Percentiles rank a stretch among this genome's conserved stretches.
Evolutionary conservation across 2,329 filamentous ascomycete species (phyloP).

Genomic region (Pyrenophora seminiperda): DNA sequence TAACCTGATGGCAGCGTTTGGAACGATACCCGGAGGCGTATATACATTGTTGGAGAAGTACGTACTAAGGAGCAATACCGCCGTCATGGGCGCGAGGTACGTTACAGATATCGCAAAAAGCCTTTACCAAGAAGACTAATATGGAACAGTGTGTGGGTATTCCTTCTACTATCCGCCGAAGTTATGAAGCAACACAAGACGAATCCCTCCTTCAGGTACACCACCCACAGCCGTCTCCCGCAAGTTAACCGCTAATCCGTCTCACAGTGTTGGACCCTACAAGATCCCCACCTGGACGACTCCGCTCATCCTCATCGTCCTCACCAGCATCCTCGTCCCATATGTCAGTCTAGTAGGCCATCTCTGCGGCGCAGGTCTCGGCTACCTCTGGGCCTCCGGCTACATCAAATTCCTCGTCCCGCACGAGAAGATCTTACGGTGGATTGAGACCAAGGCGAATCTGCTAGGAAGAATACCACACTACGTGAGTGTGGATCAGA

Average conservation of each 20-base stretch:
- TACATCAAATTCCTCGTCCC: constrained; percentile 89
- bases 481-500: constrained; percentile 93
- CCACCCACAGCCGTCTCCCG: constrained; percentile 42
- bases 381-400: constrained; percentile 86
- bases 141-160: constrained; percentile 80
- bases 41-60: constrained; percentile 81
- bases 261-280: constrained; percentile 58
- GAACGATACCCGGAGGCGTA: constrained; percentile 72
- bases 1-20: constrained; percentile 47
- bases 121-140: background rate
- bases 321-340: constrained; percentile 77
- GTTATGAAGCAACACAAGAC: constrained; percentile 81
- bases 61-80: constrained; percentile 71
- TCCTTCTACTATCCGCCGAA: constrained; percentile 82
- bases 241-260: constrained; percentile 8
- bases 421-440: constrained; percentile 84
- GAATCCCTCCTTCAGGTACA: constrained; percentile 74
- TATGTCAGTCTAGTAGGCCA: constrained; percentile 86
- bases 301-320: constrained; percentile 75
- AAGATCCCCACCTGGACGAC: constrained; percentile 92
- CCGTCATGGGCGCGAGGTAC: constrained; percentile 82
- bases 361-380: constrained; percentile 78
- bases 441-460: constrained; percentile 87
- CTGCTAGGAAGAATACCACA: constrained; percentile 82
- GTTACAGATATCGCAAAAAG: constrained; percentile 16